Base-by-base conservation (phyloP, 441 rosid species). In the Populus hybrid region DNA sequence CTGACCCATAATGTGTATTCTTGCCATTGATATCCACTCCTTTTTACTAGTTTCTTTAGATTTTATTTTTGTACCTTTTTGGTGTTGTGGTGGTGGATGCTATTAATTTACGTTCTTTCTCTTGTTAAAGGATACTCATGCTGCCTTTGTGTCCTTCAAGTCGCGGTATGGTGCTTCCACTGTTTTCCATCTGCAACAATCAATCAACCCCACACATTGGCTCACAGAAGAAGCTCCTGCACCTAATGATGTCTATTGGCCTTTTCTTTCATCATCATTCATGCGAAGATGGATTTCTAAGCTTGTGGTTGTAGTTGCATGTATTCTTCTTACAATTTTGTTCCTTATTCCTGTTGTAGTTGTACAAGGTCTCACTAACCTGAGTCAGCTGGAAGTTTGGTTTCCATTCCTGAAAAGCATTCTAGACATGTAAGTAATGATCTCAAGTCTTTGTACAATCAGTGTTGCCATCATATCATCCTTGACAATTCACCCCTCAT, bases 71-170 rank as follows among this genome's bases (percentile, higher is more conserved):
- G 20, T 14, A 14, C 20, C 5, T 14, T 70, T 73, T 57, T 20
- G 69, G 16, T 75, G 14, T 18, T 8, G 12, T 78, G n/a, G n/a
- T 24, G 66, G 50, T 72, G 46, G 73, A 42, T 70, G 66, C 53
- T 76, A 80, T 73, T 79, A 74, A 78, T 78, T 66, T 82, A 50
- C 78, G 46, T 79, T 75, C 7, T 65, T 71, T 81, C 40, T 81
- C 80, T 77, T 87, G 67, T 66, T 59, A 69, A 85, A 93, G 99
- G 99, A 92, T 87, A 90, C 90, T 83, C 87, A 88, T 80, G 98
- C 99, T 80, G 99, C 99, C 70, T 95, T 95, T 89, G 98, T 93
- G 74, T 95, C 98, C 81, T 95, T 95, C 89, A 92, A 88, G 81
- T 85, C 99, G 59, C 91, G 94, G 0, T 95, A 95, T 40, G 98